phyloP scores from a whole-genome alignment of 495 filamentous ascomycete genomes.

The Aspergillus affinis region DNA sequence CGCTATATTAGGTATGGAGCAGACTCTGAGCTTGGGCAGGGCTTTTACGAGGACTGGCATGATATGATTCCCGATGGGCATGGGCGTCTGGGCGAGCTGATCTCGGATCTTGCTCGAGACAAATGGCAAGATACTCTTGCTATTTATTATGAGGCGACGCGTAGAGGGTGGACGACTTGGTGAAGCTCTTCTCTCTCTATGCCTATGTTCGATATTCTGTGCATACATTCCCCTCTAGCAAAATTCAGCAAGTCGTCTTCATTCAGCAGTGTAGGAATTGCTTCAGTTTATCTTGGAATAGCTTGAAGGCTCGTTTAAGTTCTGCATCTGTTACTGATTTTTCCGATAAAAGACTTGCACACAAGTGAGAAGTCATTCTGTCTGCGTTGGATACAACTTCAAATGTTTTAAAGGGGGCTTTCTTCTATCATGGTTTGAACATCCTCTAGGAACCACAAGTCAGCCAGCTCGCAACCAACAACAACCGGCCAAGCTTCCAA shows the following conservation, averaged over 20 bases:
- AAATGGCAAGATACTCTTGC: background rate
- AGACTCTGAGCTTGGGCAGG: slow-evolving; percentile 6
- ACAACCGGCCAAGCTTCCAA: too few species aligned
- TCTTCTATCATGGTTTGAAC: background rate
- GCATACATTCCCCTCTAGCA: background rate
- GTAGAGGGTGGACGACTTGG: slow-evolving; percentile 11
- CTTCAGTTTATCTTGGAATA: background rate
- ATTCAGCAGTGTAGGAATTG: background rate
- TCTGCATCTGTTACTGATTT: background rate
- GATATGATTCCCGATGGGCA: background rate
- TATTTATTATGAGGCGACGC: slow-evolving; percentile 4
- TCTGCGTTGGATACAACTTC: background rate
- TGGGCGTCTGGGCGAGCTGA: background rate
- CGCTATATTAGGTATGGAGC: slow-evolving; percentile 2
- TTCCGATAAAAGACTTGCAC: background rate
- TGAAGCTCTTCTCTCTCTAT: background rate
- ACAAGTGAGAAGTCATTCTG: background rate
- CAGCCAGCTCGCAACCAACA: background rate
- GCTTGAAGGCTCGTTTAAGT: background rate
- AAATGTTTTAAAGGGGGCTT: background rate
- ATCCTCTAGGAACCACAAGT: background rate
- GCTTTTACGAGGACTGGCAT: slow-evolving; percentile 2
- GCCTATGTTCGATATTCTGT: background rate
- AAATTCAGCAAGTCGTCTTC: too few species aligned
- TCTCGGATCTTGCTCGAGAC: background rate